Percentiles rank a stretch among this genome's conserved stretches.
Evolutionary conservation across 2,329 filamentous ascomycete genomes (phyloP).

Genomic region (Fusarium sp.): DNA sequence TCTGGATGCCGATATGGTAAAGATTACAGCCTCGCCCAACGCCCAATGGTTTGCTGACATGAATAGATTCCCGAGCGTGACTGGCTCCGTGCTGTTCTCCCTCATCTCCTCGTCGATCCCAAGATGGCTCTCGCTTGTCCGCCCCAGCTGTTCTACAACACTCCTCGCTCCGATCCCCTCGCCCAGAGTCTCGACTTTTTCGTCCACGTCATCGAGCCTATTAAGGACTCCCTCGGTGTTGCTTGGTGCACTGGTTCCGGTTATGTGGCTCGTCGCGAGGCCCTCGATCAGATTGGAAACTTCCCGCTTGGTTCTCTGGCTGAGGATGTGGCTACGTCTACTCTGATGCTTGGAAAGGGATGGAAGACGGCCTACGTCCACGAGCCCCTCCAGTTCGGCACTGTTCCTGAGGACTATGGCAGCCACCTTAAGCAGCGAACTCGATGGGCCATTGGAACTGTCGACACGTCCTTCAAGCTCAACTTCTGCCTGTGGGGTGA

Average conservation of each 20-base stretch:
- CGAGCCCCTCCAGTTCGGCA: constrained; percentile 70
- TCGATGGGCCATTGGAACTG: constrained; percentile 66
- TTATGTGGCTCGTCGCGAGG: constrained; percentile 68
- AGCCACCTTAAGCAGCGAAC: constrained; percentile 69
- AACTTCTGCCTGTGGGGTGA: constrained; percentile 70
- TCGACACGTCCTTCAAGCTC: constrained; percentile 70
- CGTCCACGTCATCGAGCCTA: constrained; percentile 64
- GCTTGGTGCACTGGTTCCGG: constrained; percentile 76
- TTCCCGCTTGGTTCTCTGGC: constrained; percentile 70
- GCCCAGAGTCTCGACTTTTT: constrained; percentile 70
- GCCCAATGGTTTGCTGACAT: constrained; percentile 15
- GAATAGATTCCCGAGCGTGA: constrained; percentile 67
- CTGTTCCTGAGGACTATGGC: constrained; percentile 67
- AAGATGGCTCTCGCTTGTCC: constrained; percentile 71
- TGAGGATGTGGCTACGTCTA: constrained; percentile 71
- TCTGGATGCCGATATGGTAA: constrained; percentile 74
- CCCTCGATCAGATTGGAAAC: constrained; percentile 70
- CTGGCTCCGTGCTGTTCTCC: constrained; percentile 70
- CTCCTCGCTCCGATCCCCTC: constrained; percentile 68
- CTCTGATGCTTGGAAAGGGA: constrained; percentile 68
- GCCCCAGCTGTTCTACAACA: constrained; percentile 73
- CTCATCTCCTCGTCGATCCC: constrained; percentile 68
- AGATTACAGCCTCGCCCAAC: not conserved
- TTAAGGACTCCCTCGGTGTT: constrained; percentile 63
- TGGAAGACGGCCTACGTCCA: constrained; percentile 73